Conservation (phyloP, 2,329 filamentous ascomycete species). For the Pseudogymnoascus sp. region DNA sequence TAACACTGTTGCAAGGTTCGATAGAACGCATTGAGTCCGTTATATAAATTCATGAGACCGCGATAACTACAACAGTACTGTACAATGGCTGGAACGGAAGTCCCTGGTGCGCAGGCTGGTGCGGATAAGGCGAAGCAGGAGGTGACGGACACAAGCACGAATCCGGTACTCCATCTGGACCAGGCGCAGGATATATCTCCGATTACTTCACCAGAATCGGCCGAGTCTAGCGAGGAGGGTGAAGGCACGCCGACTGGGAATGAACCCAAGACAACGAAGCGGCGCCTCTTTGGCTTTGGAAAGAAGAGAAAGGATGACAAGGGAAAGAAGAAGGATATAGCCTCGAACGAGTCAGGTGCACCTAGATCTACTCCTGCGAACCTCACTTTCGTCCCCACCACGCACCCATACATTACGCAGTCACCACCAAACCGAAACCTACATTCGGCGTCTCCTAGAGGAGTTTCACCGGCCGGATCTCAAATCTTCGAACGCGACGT, state of each 20-base stretch:
- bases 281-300: constrained; percentile 51
- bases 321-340: constrained; percentile 30
- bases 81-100: not conserved
- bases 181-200: constrained; percentile 21
- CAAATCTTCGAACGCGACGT: constrained; percentile 94
- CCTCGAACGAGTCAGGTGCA: constrained; percentile 23
- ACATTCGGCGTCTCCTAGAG: constrained; percentile 60
- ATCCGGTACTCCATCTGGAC: constrained; percentile 21
- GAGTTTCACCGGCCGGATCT: constrained; percentile 68
- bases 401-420: constrained; percentile 30
- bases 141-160: constrained; percentile 22
- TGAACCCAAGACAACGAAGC: constrained; percentile 40
- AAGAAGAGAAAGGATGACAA: constrained; percentile 44
- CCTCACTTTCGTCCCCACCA: constrained; percentile 35
- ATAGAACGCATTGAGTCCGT: not conserved
- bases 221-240: constrained; percentile 20
- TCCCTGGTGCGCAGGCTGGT: not conserved
- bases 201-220: constrained; percentile 11
- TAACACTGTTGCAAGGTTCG: not conserved
- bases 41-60: not conserved
- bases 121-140: not conserved
- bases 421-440: constrained; percentile 51
- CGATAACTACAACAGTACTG: not conserved
- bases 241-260: constrained; percentile 27
- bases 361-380: constrained; percentile 29